These are phyloP conservation scores for Metarhizium rileyi DNA, from an alignment of 2,329 filamentous ascomycete genomes.

Conservation along the genomic window DNA sequence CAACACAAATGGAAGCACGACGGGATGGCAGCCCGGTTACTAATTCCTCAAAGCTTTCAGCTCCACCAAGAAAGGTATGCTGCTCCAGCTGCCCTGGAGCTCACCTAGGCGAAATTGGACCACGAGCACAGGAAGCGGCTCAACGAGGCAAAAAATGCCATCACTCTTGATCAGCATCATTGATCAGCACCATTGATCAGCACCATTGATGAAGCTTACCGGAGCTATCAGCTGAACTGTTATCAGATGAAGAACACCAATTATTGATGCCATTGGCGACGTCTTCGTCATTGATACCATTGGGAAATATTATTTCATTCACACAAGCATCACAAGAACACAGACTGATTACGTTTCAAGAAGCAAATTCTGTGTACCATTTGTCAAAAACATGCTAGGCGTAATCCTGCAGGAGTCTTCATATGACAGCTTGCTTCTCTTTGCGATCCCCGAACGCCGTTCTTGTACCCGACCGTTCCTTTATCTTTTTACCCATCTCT, in stretches of 20 bases:
- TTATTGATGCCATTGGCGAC: neutral
- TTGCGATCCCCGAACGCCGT: slow-evolving; percentile 18
- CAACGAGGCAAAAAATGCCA: neutral
- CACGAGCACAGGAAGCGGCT: neutral
- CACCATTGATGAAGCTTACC: too few species aligned
- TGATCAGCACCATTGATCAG: too few species aligned
- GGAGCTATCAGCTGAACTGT: too few species aligned
- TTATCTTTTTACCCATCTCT: slow-evolving; percentile 24
- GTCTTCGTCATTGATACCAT: neutral
- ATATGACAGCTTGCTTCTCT: slow-evolving; percentile 17
- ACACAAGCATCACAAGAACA: slow-evolving; percentile 2
- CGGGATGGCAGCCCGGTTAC: too few species aligned
- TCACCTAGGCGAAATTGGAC: neutral
- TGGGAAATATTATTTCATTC: neutral
- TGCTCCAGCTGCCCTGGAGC: neutral
- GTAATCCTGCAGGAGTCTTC: slow-evolving; percentile 15
- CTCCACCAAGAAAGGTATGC: neutral
- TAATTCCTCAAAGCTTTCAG: slow-evolving; percentile 7
- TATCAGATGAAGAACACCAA: too few species aligned
- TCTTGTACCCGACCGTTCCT: slow-evolving; percentile 21
- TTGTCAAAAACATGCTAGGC: slow-evolving; percentile 18
- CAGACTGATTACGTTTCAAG: neutral
- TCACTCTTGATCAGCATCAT: too few species aligned
- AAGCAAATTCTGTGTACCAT: slow-evolving; percentile 16
- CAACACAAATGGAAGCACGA: too few species aligned